Base-by-base conservation (phyloP, 768 basidiomycete species). In the Solioccasus polychromus region DNA sequence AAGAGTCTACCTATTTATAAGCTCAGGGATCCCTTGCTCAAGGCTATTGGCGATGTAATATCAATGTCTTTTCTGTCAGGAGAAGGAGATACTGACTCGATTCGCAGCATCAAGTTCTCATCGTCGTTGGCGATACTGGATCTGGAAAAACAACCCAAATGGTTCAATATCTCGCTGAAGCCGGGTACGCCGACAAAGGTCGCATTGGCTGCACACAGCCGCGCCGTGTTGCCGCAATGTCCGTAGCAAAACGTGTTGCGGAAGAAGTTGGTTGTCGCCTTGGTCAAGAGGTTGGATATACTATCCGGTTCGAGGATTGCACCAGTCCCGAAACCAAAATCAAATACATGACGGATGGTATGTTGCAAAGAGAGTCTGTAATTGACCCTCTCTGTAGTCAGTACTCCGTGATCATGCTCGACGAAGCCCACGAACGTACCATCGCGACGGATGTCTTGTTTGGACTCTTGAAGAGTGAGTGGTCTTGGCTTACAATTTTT, bases 281-380 rank as follows among this genome's bases (percentile, higher is more conserved):
- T 8, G 96, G 96, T 6, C 92, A 94, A 62, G 96, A 98, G 66
- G 95, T 99, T 50, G 96, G 96, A 7, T 99, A 99, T 64, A 89
- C 89, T 6, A 97, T 99, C 57, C 95, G 96, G 72, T 99, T 99
- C 66, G 96, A 99, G 71, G 96, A 99, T 67, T 93, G 95, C 68
- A 98, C 96, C 6, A 88, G 92, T 61, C 95, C 96, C 4, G 96
- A 99, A 69, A 98, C 96, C 3, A 84, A 88, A 61, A 99, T 99
- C 78, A 99, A 98, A 69, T 99, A 96, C 78, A 97, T 99, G 96
- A 99, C 96, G 60, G 96, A 98, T 62, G 96, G 96, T 72, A 97
- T 99, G 92, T 77, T 99, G 20, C 91, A 97, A 60, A 82, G 96
- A 69, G 96, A 99, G 74, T 92, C 88, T 53, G 73, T 99, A 42